These are phyloP conservation scores for Termitomyces sp. DNA, from an alignment of 768 basidiomycete species.

Conservation along the genomic window DNA sequence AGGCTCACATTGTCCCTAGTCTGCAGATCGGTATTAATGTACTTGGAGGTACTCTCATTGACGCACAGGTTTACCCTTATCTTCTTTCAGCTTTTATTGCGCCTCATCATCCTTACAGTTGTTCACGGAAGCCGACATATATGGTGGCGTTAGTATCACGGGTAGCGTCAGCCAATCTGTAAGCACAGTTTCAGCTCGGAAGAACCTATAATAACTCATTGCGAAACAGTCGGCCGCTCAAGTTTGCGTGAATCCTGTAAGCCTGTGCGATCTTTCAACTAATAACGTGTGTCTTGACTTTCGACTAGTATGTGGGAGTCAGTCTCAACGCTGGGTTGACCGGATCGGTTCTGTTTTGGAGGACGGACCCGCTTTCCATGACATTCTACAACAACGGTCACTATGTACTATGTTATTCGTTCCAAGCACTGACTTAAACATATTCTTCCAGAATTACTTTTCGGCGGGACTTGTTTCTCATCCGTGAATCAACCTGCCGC, in stretches of 20 bases:
- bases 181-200: not conserved
- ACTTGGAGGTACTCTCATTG: slow-evolving; percentile 1
- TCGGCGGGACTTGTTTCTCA: not conserved
- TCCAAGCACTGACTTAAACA: not conserved
- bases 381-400: not conserved
- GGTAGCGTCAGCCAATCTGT: slow-evolving; percentile 4
- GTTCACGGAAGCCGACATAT: not conserved
- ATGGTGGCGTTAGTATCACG: not conserved
- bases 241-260: not conserved
- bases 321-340: not conserved
- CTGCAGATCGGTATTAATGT: not conserved
- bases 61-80: not conserved
- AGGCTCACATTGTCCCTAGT: not conserved
- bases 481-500: not conserved
- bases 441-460: not conserved
- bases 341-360: not conserved
- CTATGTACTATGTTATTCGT: not conserved
- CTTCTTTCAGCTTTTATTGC: not conserved
- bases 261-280: not conserved
- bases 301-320: not conserved
- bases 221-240: not conserved
- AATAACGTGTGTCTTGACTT: not conserved
- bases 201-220: not conserved
- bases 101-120: not conserved
- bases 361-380: not conserved